Base-by-base conservation (phyloP, 495 filamentous ascomycete species). In the Penicillium dipodomyicola region DNA sequence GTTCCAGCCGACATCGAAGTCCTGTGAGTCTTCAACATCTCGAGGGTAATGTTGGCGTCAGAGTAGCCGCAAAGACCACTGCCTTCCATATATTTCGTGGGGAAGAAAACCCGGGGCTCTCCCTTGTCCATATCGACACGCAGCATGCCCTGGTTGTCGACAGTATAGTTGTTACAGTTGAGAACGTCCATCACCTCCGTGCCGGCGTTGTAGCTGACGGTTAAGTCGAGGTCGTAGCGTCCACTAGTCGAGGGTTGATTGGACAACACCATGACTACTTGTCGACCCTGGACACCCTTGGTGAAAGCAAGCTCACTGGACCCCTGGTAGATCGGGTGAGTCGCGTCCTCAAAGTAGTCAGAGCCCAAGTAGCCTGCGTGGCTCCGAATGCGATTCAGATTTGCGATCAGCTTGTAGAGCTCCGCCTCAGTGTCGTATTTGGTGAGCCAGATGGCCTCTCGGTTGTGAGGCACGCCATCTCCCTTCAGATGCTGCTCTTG, bases 371-470 rank as follows among this genome's bases (percentile, higher is more conserved):
- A 61, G 53, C 80, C 74, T 43, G 82, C 84, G 12, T 79, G 78
- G 50, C 77, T 81, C 15, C 87, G 80, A 60, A 89, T 75, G 41
- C 74, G 67, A 73, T 90, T 90, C 33, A 89, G 67, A 3, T 61
- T 69, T 1, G 77, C 63, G 45, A 85, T 83, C 56, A 79, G 78
- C 8, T 69, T 72, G 76, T 90, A 91, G 2, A 92, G 76, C 14
- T 80, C 69, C 0, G 82, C 63, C 17, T 64, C 65, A 23, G 82
- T 88, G 49, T 78, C 66, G 69, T 89, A 94, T 7, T 71, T 70
- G 30, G 82, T 82, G 17, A 82, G 74, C 90, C 90, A 94, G 41
- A 91, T 63, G 30, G 89, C 87, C 68, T 92, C 88, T 42, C 90
- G 85, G 67, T 92, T 88, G 32, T 69, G 58, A 0, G 88, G 88